Conservation (phyloP, 2,329 filamentous ascomycete genomes). For the Fusarium nelsonii region DNA sequence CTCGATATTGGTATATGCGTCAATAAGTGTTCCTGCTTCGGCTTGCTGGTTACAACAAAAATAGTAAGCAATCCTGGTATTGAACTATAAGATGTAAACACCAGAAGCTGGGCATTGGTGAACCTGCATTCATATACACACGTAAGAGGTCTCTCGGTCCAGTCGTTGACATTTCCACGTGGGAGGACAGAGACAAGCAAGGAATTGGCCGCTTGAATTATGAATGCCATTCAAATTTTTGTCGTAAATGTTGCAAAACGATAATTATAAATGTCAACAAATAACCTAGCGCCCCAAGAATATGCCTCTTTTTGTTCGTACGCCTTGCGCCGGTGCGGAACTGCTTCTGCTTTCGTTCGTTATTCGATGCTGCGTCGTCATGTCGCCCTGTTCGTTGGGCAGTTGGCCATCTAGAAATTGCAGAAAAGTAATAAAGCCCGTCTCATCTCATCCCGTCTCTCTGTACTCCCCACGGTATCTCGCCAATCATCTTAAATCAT, state of each 20-base stretch:
- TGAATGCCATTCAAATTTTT: slow-evolving; percentile 34
- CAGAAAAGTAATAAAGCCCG: slow-evolving; percentile 45
- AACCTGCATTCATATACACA: slow-evolving; percentile 1
- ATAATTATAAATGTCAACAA: slow-evolving; percentile 53
- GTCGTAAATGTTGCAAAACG: slow-evolving; percentile 42
- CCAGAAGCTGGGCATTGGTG: neutral
- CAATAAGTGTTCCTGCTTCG: neutral
- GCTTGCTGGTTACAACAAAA: neutral
- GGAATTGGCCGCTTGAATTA: slow-evolving; percentile 12
- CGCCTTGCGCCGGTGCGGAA: slow-evolving; percentile 57
- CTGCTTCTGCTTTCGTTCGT: slow-evolving; percentile 51
- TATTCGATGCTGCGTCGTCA: slow-evolving; percentile 52
- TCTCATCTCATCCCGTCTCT: slow-evolving; percentile 28
- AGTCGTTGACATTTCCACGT: slow-evolving; percentile 19
- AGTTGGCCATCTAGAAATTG: slow-evolving; percentile 47
- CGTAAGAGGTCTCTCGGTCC: neutral
- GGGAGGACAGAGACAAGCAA: neutral
- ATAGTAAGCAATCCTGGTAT: neutral
- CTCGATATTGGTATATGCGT: neutral
- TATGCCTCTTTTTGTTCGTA: slow-evolving; percentile 55
- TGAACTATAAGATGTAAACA: neutral
- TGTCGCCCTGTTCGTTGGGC: slow-evolving; percentile 47
- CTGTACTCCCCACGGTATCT: slow-evolving; percentile 42
- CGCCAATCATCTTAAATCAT: slow-evolving; percentile 44
- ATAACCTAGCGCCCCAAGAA: slow-evolving; percentile 55